A percentile compares a stretch with the other conserved stretches of the same genome.
Conservation (phyloP, 1,139 yeast species). For the Saccharomyces hybrid region DNA sequence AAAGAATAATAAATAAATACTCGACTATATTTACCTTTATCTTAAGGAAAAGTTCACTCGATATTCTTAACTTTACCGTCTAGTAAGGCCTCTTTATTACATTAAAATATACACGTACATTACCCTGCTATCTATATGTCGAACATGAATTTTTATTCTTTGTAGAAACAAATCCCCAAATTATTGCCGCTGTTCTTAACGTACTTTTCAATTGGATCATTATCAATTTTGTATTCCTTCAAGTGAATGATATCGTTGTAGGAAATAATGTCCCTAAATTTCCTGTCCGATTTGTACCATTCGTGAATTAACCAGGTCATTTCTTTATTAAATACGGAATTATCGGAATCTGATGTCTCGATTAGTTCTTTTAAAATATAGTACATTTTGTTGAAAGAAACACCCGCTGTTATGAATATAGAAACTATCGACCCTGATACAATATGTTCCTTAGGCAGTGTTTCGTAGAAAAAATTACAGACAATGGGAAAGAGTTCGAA, state of each 20-base stretch:
- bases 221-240: conserved; percentile 24
- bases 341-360: conserved; percentile 52
- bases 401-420: conserved; percentile 70
- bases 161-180: conserved; percentile 8
- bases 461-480: conserved; percentile 29
- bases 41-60: background rate
- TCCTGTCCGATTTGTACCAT: conserved; percentile 62
- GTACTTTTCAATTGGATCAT: conserved; percentile 31
- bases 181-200: conserved; percentile 28
- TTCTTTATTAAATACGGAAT: conserved; percentile 42
- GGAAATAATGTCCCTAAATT: conserved; percentile 48
- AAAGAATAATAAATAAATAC: background rate
- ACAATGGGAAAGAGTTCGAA: conserved; percentile 59
- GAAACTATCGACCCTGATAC: conserved; percentile 54
- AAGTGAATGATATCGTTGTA: conserved; percentile 23
- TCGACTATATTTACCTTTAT: background rate
- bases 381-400: conserved; percentile 62
- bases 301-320: conserved; percentile 54
- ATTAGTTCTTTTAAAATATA: conserved; percentile 59
- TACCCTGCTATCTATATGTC: background rate
- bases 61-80: background rate
- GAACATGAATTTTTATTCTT: background rate
- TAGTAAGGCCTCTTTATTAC: background rate
- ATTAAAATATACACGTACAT: background rate
- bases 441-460: conserved; percentile 37